Conservation (phyloP, 2,329 filamentous ascomycete species). For the Xylaria sp. region DNA sequence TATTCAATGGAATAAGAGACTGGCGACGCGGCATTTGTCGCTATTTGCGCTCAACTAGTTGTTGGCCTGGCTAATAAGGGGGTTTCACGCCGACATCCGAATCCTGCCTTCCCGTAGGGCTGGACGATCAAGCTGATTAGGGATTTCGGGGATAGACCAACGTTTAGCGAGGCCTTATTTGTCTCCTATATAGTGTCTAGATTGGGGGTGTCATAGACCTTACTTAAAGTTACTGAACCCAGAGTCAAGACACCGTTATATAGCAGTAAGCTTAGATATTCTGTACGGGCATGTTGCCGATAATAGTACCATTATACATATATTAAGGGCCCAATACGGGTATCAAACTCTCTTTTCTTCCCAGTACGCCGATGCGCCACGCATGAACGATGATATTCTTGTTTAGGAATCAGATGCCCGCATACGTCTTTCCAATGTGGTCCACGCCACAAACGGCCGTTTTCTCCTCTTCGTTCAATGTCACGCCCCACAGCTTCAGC, state of each 20-base stretch:
- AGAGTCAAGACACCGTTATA: neutral
- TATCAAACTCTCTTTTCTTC: conserved; percentile 15
- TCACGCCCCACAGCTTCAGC: conserved; percentile 34
- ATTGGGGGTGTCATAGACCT: too few relatives aligned
- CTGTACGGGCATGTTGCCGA: neutral
- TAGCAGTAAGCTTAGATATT: neutral
- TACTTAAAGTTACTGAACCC: too few relatives aligned
- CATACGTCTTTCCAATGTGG: conserved; percentile 32
- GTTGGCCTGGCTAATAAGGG: too few relatives aligned
- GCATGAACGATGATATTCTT: conserved; percentile 1
- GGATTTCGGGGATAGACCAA: too few relatives aligned
- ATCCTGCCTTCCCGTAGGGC: too few relatives aligned
- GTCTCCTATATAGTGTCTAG: too few relatives aligned
- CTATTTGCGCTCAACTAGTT: too few relatives aligned
- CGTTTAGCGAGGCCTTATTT: too few relatives aligned
- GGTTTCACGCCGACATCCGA: too few relatives aligned
- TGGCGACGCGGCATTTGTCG: too few relatives aligned
- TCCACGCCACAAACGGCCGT: conserved; percentile 36
- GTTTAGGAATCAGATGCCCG: conserved; percentile 29
- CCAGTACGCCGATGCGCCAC: conserved; percentile 8
- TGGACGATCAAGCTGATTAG: too few relatives aligned
- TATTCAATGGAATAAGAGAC: too few relatives aligned
- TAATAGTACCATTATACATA: neutral
- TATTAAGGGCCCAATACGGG: conserved; percentile 1
- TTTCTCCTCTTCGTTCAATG: conserved; percentile 33